These are phyloP conservation scores for Annulohypoxylon stygium DNA, from an alignment of 495 filamentous ascomycete species.

Conservation along the genomic window DNA sequence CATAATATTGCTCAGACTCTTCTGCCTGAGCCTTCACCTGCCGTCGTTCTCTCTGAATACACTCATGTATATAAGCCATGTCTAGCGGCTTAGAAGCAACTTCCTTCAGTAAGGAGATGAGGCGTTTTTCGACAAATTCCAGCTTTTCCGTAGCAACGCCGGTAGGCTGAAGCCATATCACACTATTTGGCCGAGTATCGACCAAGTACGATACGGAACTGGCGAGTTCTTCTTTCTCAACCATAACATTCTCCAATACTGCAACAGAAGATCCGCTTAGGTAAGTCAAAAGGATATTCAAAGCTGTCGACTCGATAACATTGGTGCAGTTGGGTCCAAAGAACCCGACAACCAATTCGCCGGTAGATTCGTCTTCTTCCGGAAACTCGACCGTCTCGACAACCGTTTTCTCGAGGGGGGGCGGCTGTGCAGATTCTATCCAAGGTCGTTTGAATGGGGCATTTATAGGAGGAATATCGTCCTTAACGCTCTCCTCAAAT, in stretches of 20 bases:
- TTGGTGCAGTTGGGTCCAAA: slow-evolving; percentile 86
- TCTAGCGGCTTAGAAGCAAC: slow-evolving; percentile 84
- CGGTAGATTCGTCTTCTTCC: slow-evolving; percentile 93
- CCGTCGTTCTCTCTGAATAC: slow-evolving; percentile 80
- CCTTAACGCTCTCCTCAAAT: slow-evolving; percentile 88
- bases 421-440: slow-evolving; percentile 85
- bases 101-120: slow-evolving; percentile 85
- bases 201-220: slow-evolving; percentile 82
- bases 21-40: slow-evolving; percentile 85
- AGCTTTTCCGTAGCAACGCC: slow-evolving; percentile 90
- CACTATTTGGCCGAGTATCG: slow-evolving; percentile 80
- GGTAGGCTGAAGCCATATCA: slow-evolving; percentile 85
- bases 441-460: slow-evolving; percentile 88
- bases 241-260: slow-evolving; percentile 88
- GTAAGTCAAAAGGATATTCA: slow-evolving; percentile 84
- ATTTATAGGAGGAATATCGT: slow-evolving; percentile 79
- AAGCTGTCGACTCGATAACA: slow-evolving; percentile 69
- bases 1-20: slow-evolving; percentile 77
- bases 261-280: slow-evolving; percentile 93
- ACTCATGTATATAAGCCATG: slow-evolving; percentile 89
- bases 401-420: slow-evolving; percentile 74
- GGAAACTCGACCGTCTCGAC: slow-evolving; percentile 89
- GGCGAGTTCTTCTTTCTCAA: slow-evolving; percentile 92
- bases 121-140: slow-evolving; percentile 81
- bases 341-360: slow-evolving; percentile 85